Conservation (phyloP, 2,329 filamentous ascomycete genomes). For the Annulohypoxylon truncatum region DNA sequence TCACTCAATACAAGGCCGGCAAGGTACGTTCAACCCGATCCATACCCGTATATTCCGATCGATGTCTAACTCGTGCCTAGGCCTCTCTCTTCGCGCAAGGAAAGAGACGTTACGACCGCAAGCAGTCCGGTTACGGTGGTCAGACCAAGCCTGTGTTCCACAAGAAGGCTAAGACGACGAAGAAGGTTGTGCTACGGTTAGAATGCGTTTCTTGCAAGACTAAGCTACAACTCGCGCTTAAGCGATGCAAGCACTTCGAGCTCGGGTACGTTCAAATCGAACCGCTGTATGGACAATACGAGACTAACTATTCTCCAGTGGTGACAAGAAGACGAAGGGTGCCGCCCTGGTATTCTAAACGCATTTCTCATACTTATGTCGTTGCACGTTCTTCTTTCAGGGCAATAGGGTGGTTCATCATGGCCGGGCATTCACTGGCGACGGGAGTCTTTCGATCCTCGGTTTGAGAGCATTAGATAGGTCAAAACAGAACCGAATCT, state of each 20-base stretch:
- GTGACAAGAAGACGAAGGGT: conserved; percentile 99
- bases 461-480: conserved; percentile 50
- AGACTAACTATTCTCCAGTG: conserved; percentile 72
- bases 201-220: conserved; percentile 99
- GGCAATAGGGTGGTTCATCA: conserved; percentile 60
- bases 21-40: conserved; percentile 23
- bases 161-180: conserved; percentile 99
- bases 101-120: conserved; percentile 99
- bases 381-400: conserved; percentile 57
- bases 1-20: conserved; percentile 82
- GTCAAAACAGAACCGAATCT: conserved; percentile 45
- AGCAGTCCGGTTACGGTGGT: conserved; percentile 99
- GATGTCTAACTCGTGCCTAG: conserved; percentile 53
- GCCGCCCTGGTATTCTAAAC: conserved; percentile 99
- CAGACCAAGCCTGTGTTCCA: conserved; percentile 99
- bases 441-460: conserved; percentile 58
- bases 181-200: conserved; percentile 99
- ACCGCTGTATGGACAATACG: not conserved
- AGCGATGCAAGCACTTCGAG: conserved; percentile 99
- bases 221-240: conserved; percentile 96
- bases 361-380: conserved; percentile 58
- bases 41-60: not conserved
- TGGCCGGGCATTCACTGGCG: conserved; percentile 52
- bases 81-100: conserved; percentile 96
- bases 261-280: conserved; percentile 78